A percentile compares a stretch with the other conserved stretches of the same genome.
Conservation (phyloP, 129 eudicot genomes). For the Escallonia rubra region DNA sequence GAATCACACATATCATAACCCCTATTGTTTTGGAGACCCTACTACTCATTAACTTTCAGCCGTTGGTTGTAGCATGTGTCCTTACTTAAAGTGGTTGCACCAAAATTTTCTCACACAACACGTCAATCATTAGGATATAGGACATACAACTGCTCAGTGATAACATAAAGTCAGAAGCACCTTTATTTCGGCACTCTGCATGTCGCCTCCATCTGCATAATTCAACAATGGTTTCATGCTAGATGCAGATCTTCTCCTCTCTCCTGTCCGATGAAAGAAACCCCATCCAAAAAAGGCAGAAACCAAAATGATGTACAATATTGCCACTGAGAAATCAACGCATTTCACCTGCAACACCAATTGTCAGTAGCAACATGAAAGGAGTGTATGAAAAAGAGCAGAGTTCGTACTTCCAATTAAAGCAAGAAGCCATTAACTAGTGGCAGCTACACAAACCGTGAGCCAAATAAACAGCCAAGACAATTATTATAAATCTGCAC, state of each 20-base stretch:
- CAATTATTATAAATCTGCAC: background rate
- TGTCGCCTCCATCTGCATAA: constrained; percentile 21
- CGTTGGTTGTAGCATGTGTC: too few relatives aligned
- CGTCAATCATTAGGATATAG: background rate
- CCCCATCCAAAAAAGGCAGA: constrained; percentile 61
- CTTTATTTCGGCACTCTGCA: constrained; percentile 7
- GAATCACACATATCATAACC: too few relatives aligned
- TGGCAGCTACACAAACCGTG: too few relatives aligned
- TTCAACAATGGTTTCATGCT: constrained; percentile 41
- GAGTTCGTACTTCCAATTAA: background rate
- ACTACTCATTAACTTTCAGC: too few relatives aligned
- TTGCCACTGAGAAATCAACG: constrained; percentile 38
- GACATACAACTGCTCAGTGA: background rate
- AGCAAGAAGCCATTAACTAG: background rate
- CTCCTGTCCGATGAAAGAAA: constrained; percentile 30
- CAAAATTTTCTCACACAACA: background rate
- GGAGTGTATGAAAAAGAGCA: background rate
- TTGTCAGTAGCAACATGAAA: background rate
- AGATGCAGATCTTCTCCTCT: constrained; percentile 23
- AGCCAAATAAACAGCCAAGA: background rate
- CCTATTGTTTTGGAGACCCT: too few relatives aligned
- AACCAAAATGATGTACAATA: constrained; percentile 34
- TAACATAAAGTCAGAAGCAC: constrained; percentile 4
- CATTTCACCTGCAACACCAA: constrained; percentile 49
- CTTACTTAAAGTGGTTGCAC: too few relatives aligned